Evolutionary conservation across 371 early-diverging fungal genomes (phyloP).

Genomic region (Apophysomyces sp.): DNA sequence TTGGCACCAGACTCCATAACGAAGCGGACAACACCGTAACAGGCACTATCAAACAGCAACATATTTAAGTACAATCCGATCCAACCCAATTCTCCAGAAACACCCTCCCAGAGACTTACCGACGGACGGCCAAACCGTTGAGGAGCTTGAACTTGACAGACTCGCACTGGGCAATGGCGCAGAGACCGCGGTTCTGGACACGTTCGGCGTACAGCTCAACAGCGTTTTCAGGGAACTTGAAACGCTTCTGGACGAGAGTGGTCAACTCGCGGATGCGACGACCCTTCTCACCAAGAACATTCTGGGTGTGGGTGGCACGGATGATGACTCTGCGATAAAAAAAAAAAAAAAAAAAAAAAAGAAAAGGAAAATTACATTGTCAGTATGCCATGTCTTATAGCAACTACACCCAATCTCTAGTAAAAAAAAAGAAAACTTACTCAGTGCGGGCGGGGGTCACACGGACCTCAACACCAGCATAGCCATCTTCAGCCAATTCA

Average conservation of each 20-base stretch:
- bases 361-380: background rate
- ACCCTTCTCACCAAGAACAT: slow-evolving; percentile 98
- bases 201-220: slow-evolving; percentile 99
- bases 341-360: no score
- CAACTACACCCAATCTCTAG: background rate
- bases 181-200: slow-evolving; percentile 98
- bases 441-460: slow-evolving; percentile 98
- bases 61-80: no score
- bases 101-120: no score
- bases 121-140: slow-evolving; percentile 96
- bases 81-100: no score
- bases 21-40: slow-evolving; percentile 98
- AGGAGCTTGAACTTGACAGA: slow-evolving; percentile 98
- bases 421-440: slow-evolving; percentile 22
- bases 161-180: slow-evolving; percentile 99
- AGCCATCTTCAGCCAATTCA: slow-evolving; percentile 89
- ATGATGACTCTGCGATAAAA: slow-evolving; percentile 98
- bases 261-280: slow-evolving; percentile 99
- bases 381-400: background rate
- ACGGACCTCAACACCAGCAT: slow-evolving; percentile 98
- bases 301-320: slow-evolving; percentile 98
- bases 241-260: slow-evolving; percentile 97
- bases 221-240: slow-evolving; percentile 97
- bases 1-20: slow-evolving; percentile 99
- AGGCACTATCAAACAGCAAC: slow-evolving; percentile 85